These are phyloP conservation scores for Phytophthora kernoviae DNA, from an alignment of 352 stramenopile species.

Conservation along the genomic window DNA sequence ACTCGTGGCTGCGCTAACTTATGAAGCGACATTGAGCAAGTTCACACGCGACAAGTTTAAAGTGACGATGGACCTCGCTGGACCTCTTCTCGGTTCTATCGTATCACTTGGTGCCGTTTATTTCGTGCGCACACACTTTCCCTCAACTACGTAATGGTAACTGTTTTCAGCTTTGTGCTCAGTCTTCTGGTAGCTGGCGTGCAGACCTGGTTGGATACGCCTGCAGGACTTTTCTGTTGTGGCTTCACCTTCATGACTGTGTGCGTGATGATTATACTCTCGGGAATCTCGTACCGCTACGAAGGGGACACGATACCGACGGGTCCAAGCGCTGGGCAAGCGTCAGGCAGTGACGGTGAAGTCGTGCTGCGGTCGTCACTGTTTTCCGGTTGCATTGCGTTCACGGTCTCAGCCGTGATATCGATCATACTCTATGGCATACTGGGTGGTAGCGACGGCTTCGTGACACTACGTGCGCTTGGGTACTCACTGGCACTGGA, in stretches of 20 bases:
- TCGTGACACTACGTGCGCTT: slow-evolving; percentile 44
- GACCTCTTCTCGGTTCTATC: slow-evolving; percentile 33
- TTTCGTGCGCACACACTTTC: slow-evolving; percentile 47
- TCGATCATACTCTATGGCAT: slow-evolving; percentile 33
- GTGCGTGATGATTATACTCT: slow-evolving; percentile 44
- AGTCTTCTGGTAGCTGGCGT: slow-evolving; percentile 48
- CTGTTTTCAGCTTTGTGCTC: slow-evolving; percentile 44
- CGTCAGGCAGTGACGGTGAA: slow-evolving; percentile 17
- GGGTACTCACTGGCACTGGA: slow-evolving; percentile 45
- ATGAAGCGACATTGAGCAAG: slow-evolving; percentile 26
- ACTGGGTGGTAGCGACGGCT: slow-evolving; percentile 17
- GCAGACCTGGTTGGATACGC: slow-evolving; percentile 51
- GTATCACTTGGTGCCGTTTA: slow-evolving; percentile 40
- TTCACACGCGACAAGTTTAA: slow-evolving; percentile 32
- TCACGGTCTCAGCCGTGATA: slow-evolving; percentile 25
- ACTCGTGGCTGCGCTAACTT: slow-evolving; percentile 36
- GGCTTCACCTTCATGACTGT: slow-evolving; percentile 44
- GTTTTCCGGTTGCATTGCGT: slow-evolving; percentile 33
- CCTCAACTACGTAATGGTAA: slow-evolving; percentile 50
- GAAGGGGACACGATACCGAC: slow-evolving; percentile 23
- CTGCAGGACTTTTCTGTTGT: slow-evolving; percentile 46
- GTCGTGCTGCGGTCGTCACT: slow-evolving; percentile 39
- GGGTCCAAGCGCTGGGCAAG: slow-evolving; percentile 18
- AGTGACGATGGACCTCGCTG: slow-evolving; percentile 23
- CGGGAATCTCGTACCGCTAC: slow-evolving; percentile 33